Evolutionary conservation across 1,284 basidiomycete species (phyloP).

Genomic region (Puccinia horiana): DNA sequence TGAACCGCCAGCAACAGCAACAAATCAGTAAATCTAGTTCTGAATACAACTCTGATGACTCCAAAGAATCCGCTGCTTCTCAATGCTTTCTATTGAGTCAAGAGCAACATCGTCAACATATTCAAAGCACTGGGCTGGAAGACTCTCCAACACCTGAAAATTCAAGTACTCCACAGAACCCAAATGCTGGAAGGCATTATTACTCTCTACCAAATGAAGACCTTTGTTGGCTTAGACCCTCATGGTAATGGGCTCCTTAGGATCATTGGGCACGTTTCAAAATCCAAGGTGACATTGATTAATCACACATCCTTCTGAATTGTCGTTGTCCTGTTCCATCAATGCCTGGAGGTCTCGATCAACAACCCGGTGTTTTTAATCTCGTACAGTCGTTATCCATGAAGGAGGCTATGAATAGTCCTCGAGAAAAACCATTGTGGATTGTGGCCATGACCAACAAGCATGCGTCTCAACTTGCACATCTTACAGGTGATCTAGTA

Average conservation of each 20-base stretch:
- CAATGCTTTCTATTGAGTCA: too few species aligned
- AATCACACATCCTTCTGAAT: not conserved
- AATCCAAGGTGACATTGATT: not conserved
- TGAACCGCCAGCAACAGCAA: too few species aligned
- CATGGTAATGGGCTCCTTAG: not conserved
- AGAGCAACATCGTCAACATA: not conserved
- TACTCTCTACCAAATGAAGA: not conserved
- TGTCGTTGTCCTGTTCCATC: too few species aligned
- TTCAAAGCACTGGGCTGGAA: not conserved
- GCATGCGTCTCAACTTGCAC: not conserved
- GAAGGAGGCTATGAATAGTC: not conserved
- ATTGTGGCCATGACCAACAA: constrained; percentile 15
- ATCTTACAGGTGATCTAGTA: constrained; percentile 10
- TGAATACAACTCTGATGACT: too few species aligned
- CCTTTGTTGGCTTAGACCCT: not conserved
- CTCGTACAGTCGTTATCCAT: not conserved
- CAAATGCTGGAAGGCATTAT: too few species aligned
- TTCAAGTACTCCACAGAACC: too few species aligned
- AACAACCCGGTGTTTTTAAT: not conserved
- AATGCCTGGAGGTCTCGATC: not conserved
- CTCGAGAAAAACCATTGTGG: not conserved
- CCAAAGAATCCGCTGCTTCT: too few species aligned
- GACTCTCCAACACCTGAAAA: not conserved
- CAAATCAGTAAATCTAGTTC: too few species aligned
- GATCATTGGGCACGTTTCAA: not conserved